A percentile compares a stretch with the other conserved stretches of the same genome.
Evolutionary conservation across 352 stramenopile species (phyloP).

Genomic region (Phytopythium mirpurense): DNA sequence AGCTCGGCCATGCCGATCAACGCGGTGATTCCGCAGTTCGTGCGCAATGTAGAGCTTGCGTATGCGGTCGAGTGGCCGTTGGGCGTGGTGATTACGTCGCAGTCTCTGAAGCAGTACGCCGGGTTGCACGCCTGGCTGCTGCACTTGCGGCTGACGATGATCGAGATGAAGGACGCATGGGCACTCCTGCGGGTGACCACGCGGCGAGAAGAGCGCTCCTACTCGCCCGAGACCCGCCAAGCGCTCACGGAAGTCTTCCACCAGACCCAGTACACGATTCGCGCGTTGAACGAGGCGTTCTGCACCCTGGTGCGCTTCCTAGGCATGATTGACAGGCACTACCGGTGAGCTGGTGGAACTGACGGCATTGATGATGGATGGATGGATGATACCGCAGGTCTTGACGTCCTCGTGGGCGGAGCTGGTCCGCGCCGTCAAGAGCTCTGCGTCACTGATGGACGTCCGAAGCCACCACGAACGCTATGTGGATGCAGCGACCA

Average conservation of each 20-base stretch:
- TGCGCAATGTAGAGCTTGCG: conserved; percentile 43
- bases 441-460: conserved; percentile 18
- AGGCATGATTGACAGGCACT: background rate
- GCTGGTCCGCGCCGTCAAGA: conserved; percentile 14
- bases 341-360: background rate
- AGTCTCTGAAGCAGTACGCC: conserved; percentile 28
- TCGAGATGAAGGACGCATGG: conserved; percentile 42
- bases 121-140: conserved; percentile 42
- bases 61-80: conserved; percentile 46
- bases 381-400: conserved; percentile 21
- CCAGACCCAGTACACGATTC: conserved; percentile 34
- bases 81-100: conserved; percentile 35
- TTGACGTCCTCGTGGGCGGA: conserved; percentile 33
- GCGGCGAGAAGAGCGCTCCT: conserved; percentile 8
- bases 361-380: background rate
- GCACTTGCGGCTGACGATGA: conserved; percentile 30
- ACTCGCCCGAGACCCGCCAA: conserved; percentile 18
- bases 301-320: conserved; percentile 22
- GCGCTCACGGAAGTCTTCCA: conserved; percentile 19
- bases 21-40: conserved; percentile 19
- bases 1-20: conserved; percentile 15
- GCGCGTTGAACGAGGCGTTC: conserved; percentile 47
- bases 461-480: conserved; percentile 30
- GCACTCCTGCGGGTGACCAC: conserved; percentile 21
- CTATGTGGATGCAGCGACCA: conserved; percentile 23